Base-by-base conservation (phyloP, 805 yeast species). In the Candida piceae region DNA sequence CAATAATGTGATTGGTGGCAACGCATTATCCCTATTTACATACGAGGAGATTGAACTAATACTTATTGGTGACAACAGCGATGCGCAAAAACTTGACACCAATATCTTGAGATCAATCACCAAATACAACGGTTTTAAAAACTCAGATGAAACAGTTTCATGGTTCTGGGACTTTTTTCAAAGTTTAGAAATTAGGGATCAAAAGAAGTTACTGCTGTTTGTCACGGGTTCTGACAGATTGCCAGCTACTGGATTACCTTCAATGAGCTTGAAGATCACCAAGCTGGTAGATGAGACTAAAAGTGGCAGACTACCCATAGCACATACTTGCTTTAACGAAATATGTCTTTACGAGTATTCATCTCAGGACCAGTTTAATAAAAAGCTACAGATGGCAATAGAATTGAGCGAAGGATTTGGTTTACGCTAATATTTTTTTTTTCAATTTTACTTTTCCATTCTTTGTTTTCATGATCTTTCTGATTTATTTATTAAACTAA, bases 281-380 rank as follows among this genome's bases (percentile, higher is more conserved):
- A 72, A 73, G 37, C 50, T 64, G 10, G 38, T 34, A 6, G 50
- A 42, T 24, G 38, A 32, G 17, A 42, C 34, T 11, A 7, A 27
- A 11, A 64, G 65, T 22, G 66, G 72, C 2, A 64, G 81, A 32
- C 61, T 89, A 13, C 97, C 97, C 0, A 64, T 82, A 12, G 87
- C 97, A 0, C 97, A 90, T 55, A 93, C 97, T 0, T 90, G 98
- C 50, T 90, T 93, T 65, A 93, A 90, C 55, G 96, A 90, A 63
- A 56, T 90, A 17, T 82, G 90, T 38, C 48, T 93, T 5, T 83
- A 78, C 58, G 78, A 78, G 25, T 90, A 90, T 57, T 47, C 60
- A 11, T 54, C 73, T 5, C 64, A 66, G 41, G 74, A 70, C n/a
- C 76, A 74, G 43, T 62, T 93, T 36, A 57, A 62, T 30, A 36